A percentile compares a stretch with the other conserved stretches of the same genome.
Conservation (phyloP, 441 rosid species). For the Populus trichocarpa region DNA sequence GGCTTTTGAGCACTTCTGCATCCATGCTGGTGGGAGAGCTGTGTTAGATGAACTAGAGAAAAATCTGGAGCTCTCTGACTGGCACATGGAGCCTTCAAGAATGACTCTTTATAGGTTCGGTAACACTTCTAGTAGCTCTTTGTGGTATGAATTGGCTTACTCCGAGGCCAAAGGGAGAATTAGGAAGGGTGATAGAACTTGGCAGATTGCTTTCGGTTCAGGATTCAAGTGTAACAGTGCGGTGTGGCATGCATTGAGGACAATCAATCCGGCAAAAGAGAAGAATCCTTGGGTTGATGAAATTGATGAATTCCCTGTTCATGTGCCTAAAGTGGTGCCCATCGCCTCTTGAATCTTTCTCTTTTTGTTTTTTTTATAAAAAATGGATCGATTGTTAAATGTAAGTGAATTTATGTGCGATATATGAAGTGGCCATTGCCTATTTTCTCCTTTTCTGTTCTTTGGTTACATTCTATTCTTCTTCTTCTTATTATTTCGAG, state of each 20-base stretch:
- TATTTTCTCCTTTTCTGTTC: too few relatives aligned
- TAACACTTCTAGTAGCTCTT: conserved; percentile 82
- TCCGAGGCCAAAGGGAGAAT: conserved; percentile 75
- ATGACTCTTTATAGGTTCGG: conserved; percentile 89
- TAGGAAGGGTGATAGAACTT: conserved; percentile 64
- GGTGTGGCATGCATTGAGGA: conserved; percentile 71
- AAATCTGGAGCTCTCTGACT: conserved; percentile 62
- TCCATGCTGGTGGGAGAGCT: conserved; percentile 93
- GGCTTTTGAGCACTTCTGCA: conserved; percentile 85
- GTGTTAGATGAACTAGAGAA: conserved; percentile 80
- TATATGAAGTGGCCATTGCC: neutral
- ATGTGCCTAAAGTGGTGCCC: conserved; percentile 37
- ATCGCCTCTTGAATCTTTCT: conserved; percentile 17
- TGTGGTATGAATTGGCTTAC: conserved; percentile 90
- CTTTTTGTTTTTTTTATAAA: too few relatives aligned
- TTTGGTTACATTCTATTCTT: too few relatives aligned
- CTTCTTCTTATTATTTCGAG: too few relatives aligned
- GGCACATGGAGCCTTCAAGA: conserved; percentile 90
- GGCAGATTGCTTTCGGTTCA: conserved; percentile 98
- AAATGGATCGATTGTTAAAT: neutral
- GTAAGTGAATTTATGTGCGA: neutral
- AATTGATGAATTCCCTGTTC: conserved; percentile 47
- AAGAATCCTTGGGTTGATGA: conserved; percentile 66
- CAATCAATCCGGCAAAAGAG: conserved; percentile 53
- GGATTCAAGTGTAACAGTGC: conserved; percentile 91